Evolutionary conservation across 805 yeast genomes (phyloP).

Genomic region (Clavispora asparagi): DNA sequence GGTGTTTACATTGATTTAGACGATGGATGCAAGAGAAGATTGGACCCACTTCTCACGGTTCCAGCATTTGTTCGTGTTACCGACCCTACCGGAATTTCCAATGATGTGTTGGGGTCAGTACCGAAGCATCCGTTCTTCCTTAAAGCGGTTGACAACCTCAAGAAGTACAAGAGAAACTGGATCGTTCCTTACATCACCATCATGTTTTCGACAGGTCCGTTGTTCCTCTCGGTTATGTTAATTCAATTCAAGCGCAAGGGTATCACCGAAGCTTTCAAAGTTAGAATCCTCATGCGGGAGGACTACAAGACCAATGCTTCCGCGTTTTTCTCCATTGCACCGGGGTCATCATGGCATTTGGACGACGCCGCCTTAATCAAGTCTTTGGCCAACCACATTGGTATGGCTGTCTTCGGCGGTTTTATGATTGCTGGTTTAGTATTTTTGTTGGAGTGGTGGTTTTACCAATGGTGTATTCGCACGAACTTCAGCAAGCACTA

Average conservation of each 20-base stretch:
- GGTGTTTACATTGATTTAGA: slow-evolving; percentile 89
- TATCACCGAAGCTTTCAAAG: slow-evolving; percentile 58
- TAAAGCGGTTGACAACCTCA: slow-evolving; percentile 60
- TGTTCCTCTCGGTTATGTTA: slow-evolving; percentile 82
- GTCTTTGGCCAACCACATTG: slow-evolving; percentile 67
- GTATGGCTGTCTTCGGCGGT: slow-evolving; percentile 67
- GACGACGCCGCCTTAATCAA: slow-evolving; percentile 81
- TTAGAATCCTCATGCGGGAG: slow-evolving; percentile 64
- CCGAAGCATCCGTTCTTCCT: slow-evolving; percentile 83
- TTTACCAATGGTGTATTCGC: slow-evolving; percentile 32
- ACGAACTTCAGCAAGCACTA: slow-evolving; percentile 21
- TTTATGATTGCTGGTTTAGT: slow-evolving; percentile 47
- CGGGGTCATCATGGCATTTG: slow-evolving; percentile 90
- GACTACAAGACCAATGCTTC: slow-evolving; percentile 60
- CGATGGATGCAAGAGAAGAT: slow-evolving; percentile 73
- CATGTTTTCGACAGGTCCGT: slow-evolving; percentile 91
- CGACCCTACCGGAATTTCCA: slow-evolving; percentile 84
- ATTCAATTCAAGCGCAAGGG: slow-evolving; percentile 82
- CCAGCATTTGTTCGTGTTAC: slow-evolving; percentile 89
- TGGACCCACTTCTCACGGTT: slow-evolving; percentile 75
- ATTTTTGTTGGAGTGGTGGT: slow-evolving; percentile 35
- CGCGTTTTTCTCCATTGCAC: slow-evolving; percentile 68
- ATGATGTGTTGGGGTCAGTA: slow-evolving; percentile 87
- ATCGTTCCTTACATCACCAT: slow-evolving; percentile 83
- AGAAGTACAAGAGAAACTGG: slow-evolving; percentile 63